A percentile compares a stretch with the other conserved stretches of the same genome.
Evolutionary conservation across 1,139 yeast genomes (phyloP).

Genomic region (Citeromyces siamensis): DNA sequence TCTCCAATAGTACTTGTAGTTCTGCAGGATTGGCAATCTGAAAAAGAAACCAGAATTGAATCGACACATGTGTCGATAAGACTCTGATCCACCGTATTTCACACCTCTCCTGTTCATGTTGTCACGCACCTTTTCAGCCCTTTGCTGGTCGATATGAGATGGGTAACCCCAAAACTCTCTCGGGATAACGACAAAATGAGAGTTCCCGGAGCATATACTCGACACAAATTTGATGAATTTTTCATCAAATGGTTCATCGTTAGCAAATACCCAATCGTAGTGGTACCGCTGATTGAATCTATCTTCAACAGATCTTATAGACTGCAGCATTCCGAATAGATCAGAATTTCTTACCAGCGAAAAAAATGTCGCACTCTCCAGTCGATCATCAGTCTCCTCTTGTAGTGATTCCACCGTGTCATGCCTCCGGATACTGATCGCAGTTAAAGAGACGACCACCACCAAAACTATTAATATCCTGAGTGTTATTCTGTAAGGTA

Average conservation of each 20-base stretch:
- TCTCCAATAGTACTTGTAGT: slow-evolving; percentile 34
- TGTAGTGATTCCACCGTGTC: too few species aligned
- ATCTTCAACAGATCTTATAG: slow-evolving; percentile 39
- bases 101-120: slow-evolving; percentile 29
- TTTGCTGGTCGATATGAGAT: slow-evolving; percentile 43
- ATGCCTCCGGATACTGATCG: too few species aligned
- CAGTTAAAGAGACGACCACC: too few species aligned
- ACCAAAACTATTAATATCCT: too few species aligned
- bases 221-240: slow-evolving; percentile 30
- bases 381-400: neutral
- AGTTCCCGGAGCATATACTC: slow-evolving; percentile 41
- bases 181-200: slow-evolving; percentile 49
- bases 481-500: too few species aligned
- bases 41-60: slow-evolving; percentile 40
- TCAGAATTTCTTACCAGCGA: slow-evolving; percentile 66
- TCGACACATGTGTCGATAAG: slow-evolving; percentile 50
- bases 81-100: slow-evolving; percentile 40
- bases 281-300: slow-evolving; percentile 38
- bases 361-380: slow-evolving; percentile 56
- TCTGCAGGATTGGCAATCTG: slow-evolving; percentile 18
- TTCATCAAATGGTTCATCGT: slow-evolving; percentile 36
- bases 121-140: slow-evolving; percentile 36
- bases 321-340: slow-evolving; percentile 34
- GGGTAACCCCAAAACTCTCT: slow-evolving; percentile 60
- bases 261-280: slow-evolving; percentile 51